Percentiles rank a stretch among this genome's conserved stretches.
Evolutionary conservation across 2,329 filamentous ascomycete genomes (phyloP).

Genomic region (Sporothrix mexicana): DNA sequence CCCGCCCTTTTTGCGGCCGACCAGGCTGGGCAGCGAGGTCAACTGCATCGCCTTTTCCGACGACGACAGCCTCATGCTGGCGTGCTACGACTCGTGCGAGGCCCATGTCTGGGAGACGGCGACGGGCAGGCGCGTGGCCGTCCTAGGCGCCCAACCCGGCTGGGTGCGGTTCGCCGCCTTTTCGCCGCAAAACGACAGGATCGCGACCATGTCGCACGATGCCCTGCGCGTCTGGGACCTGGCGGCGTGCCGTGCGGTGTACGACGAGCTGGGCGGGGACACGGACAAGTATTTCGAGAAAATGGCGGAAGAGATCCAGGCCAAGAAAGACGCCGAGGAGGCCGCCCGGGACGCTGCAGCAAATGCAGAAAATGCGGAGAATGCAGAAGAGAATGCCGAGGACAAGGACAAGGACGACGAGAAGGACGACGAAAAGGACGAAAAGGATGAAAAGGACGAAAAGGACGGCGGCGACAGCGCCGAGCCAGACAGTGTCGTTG

Average conservation of each 20-base stretch:
- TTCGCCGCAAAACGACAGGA: neutral
- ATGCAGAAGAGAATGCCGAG: too few relatives aligned
- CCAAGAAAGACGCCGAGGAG: neutral
- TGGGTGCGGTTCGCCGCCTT: neutral
- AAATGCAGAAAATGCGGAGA: too few relatives aligned
- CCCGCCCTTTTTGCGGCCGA: too few relatives aligned
- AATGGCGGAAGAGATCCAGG: neutral
- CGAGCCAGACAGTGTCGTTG: too few relatives aligned
- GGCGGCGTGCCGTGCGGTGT: neutral
- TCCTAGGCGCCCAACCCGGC: neutral
- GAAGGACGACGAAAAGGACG: neutral
- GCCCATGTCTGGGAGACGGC: neutral
- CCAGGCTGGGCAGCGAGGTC: neutral
- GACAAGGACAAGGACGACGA: neutral
- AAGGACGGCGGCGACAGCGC: neutral
- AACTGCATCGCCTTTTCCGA: slow-evolving; percentile 20
- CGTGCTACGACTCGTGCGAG: slow-evolving; percentile 2
- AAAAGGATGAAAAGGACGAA: neutral
- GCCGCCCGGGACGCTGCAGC: too few relatives aligned
- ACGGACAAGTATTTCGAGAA: neutral
- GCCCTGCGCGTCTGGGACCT: slow-evolving; percentile 11
- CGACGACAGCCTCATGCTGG: slow-evolving; percentile 11
- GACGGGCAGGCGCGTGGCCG: slow-evolving; percentile 3
- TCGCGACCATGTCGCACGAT: neutral
- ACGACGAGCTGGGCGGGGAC: neutral